A percentile compares a stretch with the other conserved stretches of the same genome.
phyloP scores from a whole-genome alignment of 345 rosid species.

The Bruguiera sexangula region DNA sequence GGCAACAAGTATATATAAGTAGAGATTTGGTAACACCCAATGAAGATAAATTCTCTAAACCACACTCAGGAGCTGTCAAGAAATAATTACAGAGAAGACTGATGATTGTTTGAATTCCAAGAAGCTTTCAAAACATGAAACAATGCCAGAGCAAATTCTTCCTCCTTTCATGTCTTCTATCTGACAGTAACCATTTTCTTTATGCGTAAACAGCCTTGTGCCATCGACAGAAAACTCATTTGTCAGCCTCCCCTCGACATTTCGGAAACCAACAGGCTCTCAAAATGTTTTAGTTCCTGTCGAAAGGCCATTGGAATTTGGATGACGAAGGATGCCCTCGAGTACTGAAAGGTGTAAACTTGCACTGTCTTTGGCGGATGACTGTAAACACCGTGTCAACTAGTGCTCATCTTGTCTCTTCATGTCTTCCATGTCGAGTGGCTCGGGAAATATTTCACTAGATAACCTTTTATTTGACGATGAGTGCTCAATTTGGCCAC shows the following conservation, averaged over 20 bases:
- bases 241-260: not conserved
- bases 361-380: not conserved
- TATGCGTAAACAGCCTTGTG: not conserved
- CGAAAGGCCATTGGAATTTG: not conserved
- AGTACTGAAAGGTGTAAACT: not conserved
- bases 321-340: not conserved
- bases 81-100: constrained; percentile 14
- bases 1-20: not conserved
- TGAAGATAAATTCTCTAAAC: constrained; percentile 2
- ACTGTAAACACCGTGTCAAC: not conserved
- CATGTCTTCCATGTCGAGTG: constrained; percentile 48
- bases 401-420: constrained; percentile 37
- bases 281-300: not conserved
- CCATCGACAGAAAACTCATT: not conserved
- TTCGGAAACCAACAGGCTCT: not conserved
- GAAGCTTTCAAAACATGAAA: constrained; percentile 14
- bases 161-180: not conserved
- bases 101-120: constrained; percentile 16
- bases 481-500: constrained; percentile 50
- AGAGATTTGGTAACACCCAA: not conserved
- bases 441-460: constrained; percentile 83
- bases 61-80: constrained; percentile 10
- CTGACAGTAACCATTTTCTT: not conserved
- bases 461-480: constrained; percentile 74
- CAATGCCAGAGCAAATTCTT: not conserved